A percentile compares a stretch with the other conserved stretches of the same genome.
These are phyloP conservation scores for Citrus reticulata DNA, from an alignment of 345 rosid genomes.

Conservation along the genomic window DNA sequence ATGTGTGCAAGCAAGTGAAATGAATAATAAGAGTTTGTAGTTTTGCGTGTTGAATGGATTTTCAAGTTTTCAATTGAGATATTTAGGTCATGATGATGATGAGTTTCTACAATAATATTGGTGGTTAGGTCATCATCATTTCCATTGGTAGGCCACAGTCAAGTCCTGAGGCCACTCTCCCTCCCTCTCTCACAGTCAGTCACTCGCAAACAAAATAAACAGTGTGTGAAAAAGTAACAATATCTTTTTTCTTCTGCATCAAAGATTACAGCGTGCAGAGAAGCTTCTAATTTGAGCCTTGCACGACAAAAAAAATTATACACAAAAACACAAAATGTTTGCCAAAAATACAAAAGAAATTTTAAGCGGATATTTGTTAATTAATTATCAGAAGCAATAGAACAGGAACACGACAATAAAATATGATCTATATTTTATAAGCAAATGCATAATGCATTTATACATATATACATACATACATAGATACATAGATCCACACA, in stretches of 20 bases:
- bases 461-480: too few relatives aligned
- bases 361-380: neutral
- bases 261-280: neutral
- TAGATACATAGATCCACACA: too few relatives aligned
- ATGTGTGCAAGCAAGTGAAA: neutral
- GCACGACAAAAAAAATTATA: neutral
- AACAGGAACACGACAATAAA: slow-evolving; percentile 27
- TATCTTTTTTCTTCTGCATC: neutral
- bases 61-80: neutral
- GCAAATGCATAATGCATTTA: neutral
- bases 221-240: neutral
- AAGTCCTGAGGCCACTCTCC: too few relatives aligned
- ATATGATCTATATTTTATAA: neutral
- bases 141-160: slow-evolving; percentile 17
- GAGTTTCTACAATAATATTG: neutral
- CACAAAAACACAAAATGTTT: neutral
- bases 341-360: neutral
- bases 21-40: neutral
- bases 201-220: too few relatives aligned
- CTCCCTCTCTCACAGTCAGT: too few relatives aligned
- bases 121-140: slow-evolving; percentile 50
- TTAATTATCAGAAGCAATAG: slow-evolving; percentile 12
- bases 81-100: slow-evolving; percentile 2
- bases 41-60: neutral
- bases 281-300: neutral